Base-by-base conservation (phyloP, 2,329 filamentous ascomycete species). In the Lecanicillium sp. region DNA sequence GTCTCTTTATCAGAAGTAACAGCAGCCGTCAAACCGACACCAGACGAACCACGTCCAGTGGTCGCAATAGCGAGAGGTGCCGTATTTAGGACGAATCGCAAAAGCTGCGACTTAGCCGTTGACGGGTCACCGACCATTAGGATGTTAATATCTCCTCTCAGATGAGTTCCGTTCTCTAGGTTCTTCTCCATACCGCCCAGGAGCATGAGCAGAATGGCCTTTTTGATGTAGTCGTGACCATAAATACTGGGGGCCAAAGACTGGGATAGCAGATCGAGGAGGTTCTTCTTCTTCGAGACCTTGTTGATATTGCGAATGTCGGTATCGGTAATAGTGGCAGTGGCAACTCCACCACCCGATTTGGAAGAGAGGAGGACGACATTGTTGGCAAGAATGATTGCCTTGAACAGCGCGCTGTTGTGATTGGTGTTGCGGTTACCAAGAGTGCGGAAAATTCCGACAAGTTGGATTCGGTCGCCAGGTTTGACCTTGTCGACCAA, bases 251-350 rank as follows among this genome's bases (percentile, higher is more conserved):
- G 92, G 2, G 92, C 92, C 15, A 98, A 71, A 2, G 90, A 96
- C 52, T 95, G 89, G 1, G 92, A 92, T 6, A 98, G 73, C 31
- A 98, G 68, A 39, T 95, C 86, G 48, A 98, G 94, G 4, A 96
- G 75, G 46, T 92, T 89, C 63, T 82, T 89, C 63, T 92, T 92
- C 70, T 96, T 98, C 9, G 90, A 73, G 40, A 96, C 75, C 63
- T 94, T 95, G 70, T 96, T 96, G 70, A 98, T 98, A 57, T 98
- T 96, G 52, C 92, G 83, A 56, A 98, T 94, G 56, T 98, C 92
- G 1, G 85, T 92, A 59, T 96, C 92, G 14, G 92, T 96, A 50
- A 98, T 95, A 5, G 79, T 83, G 13, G 88, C 84, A 44, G 94
- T 85, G 0, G 90, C 90, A 49, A 96, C 85, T 25, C 90, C 92